phyloP scores from a whole-genome alignment of 805 yeast species.

The Ogataea haglerorum region DNA sequence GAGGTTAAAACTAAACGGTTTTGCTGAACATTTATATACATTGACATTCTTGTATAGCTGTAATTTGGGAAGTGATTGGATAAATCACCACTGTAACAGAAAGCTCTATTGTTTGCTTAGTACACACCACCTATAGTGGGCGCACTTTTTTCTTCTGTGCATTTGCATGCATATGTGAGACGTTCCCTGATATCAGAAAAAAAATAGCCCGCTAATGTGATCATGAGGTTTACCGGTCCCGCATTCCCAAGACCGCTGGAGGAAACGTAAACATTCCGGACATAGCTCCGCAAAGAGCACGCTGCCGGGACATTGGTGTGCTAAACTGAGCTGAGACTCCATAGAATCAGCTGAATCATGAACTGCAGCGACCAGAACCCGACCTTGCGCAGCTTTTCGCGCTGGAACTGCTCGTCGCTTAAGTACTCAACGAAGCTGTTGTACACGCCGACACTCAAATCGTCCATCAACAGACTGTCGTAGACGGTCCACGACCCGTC shows the following conservation, averaged over 20 bases:
- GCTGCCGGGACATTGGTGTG: not conserved
- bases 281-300: not conserved
- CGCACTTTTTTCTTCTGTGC: not conserved
- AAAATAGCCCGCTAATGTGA: not conserved
- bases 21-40: not conserved
- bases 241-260: not conserved
- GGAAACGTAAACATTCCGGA: not conserved
- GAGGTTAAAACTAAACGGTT: not conserved
- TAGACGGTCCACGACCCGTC: slow-evolving; percentile 96
- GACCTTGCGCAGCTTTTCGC: slow-evolving; percentile 71
- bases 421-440: slow-evolving; percentile 88
- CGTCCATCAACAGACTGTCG: slow-evolving; percentile 88
- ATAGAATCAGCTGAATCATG: slow-evolving; percentile 72
- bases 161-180: slow-evolving; percentile 1
- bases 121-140: not conserved
- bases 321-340: slow-evolving; percentile 67
- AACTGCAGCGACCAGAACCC: slow-evolving; percentile 93
- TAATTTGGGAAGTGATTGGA: not conserved
- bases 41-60: not conserved
- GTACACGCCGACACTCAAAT: slow-evolving; percentile 82
- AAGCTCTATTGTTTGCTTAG: not conserved
- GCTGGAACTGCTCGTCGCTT: slow-evolving; percentile 77
- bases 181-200: not conserved
- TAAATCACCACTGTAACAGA: not conserved
- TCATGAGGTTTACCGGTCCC: not conserved